A percentile compares a stretch with the other conserved stretches of the same genome.
These are phyloP conservation scores for Scutellaria barbata DNA, from an alignment of 257 asterid species.

Conservation along the genomic window DNA sequence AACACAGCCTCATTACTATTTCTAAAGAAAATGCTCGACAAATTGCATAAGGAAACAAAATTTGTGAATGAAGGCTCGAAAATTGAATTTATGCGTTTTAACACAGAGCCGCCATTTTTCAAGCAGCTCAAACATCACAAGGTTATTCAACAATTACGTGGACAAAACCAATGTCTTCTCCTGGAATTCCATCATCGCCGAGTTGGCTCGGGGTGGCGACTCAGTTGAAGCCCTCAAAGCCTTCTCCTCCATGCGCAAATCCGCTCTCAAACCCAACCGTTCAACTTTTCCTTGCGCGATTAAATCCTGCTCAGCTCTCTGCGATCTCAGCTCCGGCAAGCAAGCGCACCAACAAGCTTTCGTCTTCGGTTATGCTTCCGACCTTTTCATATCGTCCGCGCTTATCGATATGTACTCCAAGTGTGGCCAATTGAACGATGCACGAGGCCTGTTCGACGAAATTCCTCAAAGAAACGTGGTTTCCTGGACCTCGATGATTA, in stretches of 20 bases:
- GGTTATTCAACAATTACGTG: conserved; percentile 72
- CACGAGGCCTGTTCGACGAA: conserved; percentile 72
- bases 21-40: too few relatives aligned
- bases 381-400: conserved; percentile 78
- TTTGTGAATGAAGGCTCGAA: conserved; percentile 40
- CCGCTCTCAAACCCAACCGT: conserved; percentile 72
- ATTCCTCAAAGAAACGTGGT: conserved; percentile 78
- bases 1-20: too few relatives aligned
- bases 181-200: conserved; percentile 92
- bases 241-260: conserved; percentile 85
- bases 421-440: conserved; percentile 67
- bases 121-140: conserved; percentile 50
- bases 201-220: conserved; percentile 85
- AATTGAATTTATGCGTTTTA: conserved; percentile 19
- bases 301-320: conserved; percentile 80
- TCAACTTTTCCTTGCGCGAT: conserved; percentile 87
- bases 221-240: conserved; percentile 80
- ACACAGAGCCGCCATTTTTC: conserved; percentile 35
- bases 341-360: conserved; percentile 91
- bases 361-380: conserved; percentile 64
- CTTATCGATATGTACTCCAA: conserved; percentile 85
- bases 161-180: conserved; percentile 72
- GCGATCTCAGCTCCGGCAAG: conserved; percentile 74
- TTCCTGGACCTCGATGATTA: conserved; percentile 94
- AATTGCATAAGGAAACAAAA: too few relatives aligned